Evolutionary conservation across 371 early-diverging fungal genomes (phyloP).

Genomic region (Mucor sp.): DNA sequence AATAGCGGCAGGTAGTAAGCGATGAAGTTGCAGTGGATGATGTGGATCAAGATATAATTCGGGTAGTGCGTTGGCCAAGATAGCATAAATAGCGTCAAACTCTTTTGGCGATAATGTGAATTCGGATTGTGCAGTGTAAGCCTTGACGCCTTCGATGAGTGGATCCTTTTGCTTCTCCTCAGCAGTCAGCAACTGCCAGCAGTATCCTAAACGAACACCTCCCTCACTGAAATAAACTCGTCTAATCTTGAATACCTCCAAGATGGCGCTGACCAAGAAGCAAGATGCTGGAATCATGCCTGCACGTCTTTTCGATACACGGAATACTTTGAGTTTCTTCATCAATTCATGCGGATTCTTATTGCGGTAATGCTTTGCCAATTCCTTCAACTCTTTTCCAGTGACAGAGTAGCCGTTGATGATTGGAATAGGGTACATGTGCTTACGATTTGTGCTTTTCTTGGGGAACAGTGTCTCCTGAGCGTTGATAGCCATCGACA

Average conservation of each 20-base stretch:
- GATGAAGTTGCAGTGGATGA: conserved; percentile 45
- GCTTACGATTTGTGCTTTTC: conserved; percentile 17
- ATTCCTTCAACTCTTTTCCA: conserved; percentile 34
- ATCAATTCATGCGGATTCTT: conserved; percentile 33
- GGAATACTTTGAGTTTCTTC: conserved; percentile 46
- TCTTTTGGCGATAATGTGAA: conserved; percentile 25
- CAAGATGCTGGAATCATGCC: conserved; percentile 64
- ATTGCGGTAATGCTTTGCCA: conserved; percentile 39
- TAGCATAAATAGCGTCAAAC: conserved; percentile 40
- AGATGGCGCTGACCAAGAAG: conserved; percentile 55
- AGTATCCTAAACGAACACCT: conserved; percentile 64
- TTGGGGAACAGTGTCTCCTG: conserved; percentile 13
- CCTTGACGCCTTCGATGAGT: conserved; percentile 51
- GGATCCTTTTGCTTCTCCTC: conserved; percentile 60
- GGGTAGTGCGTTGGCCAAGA: conserved; percentile 36
- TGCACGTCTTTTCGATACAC: conserved; percentile 63
- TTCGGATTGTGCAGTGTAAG: conserved; percentile 36
- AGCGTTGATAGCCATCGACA: conserved; percentile 51
- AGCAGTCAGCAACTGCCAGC: conserved; percentile 46
- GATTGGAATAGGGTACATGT: conserved; percentile 60
- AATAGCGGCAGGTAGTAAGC: conserved; percentile 57
- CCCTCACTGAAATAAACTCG: conserved; percentile 63
- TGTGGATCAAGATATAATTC: conserved; percentile 30
- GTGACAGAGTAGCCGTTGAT: conserved; percentile 62
- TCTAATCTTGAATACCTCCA: conserved; percentile 50